Conservation (phyloP, 2,329 filamentous ascomycete species). For the Scolecobasidium constrictum region DNA sequence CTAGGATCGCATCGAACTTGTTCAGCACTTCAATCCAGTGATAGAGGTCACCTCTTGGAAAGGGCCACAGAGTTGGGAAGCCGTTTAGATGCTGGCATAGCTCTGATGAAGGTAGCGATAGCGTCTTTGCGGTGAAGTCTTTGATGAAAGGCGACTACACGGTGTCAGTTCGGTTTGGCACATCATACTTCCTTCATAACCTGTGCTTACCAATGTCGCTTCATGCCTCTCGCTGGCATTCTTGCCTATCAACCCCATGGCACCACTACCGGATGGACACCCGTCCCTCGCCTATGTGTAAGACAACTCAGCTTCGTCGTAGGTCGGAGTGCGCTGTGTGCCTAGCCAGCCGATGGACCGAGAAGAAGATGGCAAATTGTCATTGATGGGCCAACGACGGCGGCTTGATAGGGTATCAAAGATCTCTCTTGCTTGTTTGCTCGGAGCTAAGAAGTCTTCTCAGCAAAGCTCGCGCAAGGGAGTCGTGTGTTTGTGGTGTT, state of each 20-base stretch:
- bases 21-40: conserved; percentile 96
- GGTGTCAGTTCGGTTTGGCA: conserved; percentile 1
- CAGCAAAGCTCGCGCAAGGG: no score
- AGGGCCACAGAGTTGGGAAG: conserved; percentile 87
- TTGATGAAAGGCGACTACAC: conserved; percentile 76
- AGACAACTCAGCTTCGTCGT: no score
- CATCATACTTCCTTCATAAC: background rate
- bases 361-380: no score
- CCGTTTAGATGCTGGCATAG: conserved; percentile 65
- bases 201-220: conserved; percentile 34
- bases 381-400: no score
- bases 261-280: conserved; percentile 24
- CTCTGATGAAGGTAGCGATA: conserved; percentile 58
- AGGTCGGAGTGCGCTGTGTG: no score
- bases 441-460: no score
- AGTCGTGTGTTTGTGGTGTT: no score
- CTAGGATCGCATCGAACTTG: conserved; percentile 81
- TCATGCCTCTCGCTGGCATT: conserved; percentile 42
- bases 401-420: no score
- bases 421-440: no score
- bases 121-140: conserved; percentile 64
- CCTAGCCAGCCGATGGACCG: no score
- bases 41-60: conserved; percentile 89
- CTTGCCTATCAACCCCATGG: conserved; percentile 46
- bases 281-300: conserved; percentile 16